A percentile compares a stretch with the other conserved stretches of the same genome.
phyloP scores from a whole-genome alignment of 2,329 filamentous ascomycete species.

The Lomentospora prolificans region DNA sequence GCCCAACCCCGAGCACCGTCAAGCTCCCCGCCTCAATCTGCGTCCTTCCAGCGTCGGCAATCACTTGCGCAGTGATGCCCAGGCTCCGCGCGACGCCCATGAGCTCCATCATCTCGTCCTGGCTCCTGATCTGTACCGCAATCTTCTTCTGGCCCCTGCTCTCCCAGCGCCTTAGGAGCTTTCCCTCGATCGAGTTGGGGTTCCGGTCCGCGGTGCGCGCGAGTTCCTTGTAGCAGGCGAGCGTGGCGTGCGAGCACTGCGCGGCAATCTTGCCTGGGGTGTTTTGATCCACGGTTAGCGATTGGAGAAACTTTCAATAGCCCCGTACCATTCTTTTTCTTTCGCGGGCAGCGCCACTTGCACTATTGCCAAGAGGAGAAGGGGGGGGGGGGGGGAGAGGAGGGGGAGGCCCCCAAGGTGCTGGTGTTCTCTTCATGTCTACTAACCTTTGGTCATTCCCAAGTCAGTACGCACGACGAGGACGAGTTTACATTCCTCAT shows the following conservation, averaged over 20 bases:
- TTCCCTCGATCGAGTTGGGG: slow-evolving; percentile 42
- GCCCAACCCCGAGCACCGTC: slow-evolving; percentile 79
- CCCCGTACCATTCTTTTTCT: too few relatives aligned
- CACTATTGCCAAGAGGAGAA: not conserved
- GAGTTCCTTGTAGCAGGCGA: slow-evolving; percentile 91
- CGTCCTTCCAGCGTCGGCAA: slow-evolving; percentile 90
- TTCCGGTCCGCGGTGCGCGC: slow-evolving; percentile 41
- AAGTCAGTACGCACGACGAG: slow-evolving; percentile 87
- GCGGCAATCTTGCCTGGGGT: slow-evolving; percentile 84
- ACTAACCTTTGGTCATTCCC: slow-evolving; percentile 90
- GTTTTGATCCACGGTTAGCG: not conserved
- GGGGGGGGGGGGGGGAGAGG: not conserved
- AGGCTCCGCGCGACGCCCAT: slow-evolving; percentile 73
- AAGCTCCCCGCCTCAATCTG: slow-evolving; percentile 91
- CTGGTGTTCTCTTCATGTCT: not conserved
- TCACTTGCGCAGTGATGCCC: slow-evolving; percentile 79
- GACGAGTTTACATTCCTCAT: slow-evolving; percentile 89
- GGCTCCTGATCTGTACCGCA: slow-evolving; percentile 76
- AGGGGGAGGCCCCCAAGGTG: not conserved
- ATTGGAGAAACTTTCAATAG: not conserved
- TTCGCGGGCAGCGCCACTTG: not conserved
- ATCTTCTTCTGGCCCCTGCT: slow-evolving; percentile 82
- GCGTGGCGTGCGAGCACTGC: slow-evolving; percentile 89
- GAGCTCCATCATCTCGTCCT: slow-evolving; percentile 67
- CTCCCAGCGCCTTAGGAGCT: slow-evolving; percentile 77